Evolutionary conservation across 2,329 filamentous ascomycete genomes (phyloP).

Genomic region (Camillea tinctor): DNA sequence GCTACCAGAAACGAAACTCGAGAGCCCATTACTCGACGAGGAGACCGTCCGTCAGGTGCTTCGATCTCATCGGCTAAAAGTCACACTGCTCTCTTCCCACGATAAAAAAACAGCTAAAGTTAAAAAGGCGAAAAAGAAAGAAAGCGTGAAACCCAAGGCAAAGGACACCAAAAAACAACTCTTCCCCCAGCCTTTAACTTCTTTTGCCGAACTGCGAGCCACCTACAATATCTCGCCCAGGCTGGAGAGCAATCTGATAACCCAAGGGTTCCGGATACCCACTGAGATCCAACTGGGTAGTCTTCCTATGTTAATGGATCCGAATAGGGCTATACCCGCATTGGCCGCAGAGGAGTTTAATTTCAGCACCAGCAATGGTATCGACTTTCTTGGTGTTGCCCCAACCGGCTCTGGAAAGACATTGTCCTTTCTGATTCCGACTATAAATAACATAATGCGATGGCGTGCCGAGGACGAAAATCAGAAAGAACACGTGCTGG

Average conservation of each 20-base stretch:
- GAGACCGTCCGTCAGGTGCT: conserved; percentile 73
- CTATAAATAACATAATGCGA: conserved; percentile 72
- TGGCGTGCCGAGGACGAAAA: conserved; percentile 45
- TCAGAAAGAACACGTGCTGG: conserved; percentile 51
- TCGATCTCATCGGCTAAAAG: conserved; percentile 79
- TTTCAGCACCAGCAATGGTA: conserved; percentile 30
- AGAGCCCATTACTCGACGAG: conserved; percentile 52
- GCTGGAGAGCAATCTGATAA: conserved; percentile 73
- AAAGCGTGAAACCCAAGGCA: conserved; percentile 42
- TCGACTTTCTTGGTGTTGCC: conserved; percentile 84
- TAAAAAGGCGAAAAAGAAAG: conserved; percentile 58
- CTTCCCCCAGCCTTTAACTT: conserved; percentile 75
- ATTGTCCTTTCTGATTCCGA: conserved; percentile 84
- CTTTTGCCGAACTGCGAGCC: conserved; percentile 70
- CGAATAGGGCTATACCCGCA: conserved; percentile 46
- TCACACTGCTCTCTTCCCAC: conserved; percentile 67
- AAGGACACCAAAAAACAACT: conserved; percentile 61
- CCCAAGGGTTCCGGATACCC: conserved; percentile 83
- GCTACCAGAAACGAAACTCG: conserved; percentile 14
- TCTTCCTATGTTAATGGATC: conserved; percentile 72
- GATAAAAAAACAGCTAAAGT: conserved; percentile 41
- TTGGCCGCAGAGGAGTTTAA: conserved; percentile 36
- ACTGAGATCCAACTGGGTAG: conserved; percentile 92
- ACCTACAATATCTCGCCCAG: conserved; percentile 72
- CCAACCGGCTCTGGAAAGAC: conserved; percentile 98